Base-by-base conservation (phyloP, 106 monocot genomes). In the Iris macrosiphon region DNA sequence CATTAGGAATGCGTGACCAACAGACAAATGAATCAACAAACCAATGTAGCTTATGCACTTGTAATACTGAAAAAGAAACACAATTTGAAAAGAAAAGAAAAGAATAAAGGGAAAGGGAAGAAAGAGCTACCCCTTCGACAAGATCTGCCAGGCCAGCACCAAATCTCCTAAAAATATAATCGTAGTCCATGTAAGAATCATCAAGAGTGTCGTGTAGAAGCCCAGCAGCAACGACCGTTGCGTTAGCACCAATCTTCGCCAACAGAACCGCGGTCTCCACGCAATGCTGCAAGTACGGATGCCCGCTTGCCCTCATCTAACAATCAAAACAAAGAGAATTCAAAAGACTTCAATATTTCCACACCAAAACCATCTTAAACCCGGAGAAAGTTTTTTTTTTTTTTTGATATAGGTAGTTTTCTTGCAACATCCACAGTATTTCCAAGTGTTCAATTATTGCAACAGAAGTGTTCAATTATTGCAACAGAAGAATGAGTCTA, bases 231-330 rank as follows among this genome's bases (percentile, higher is more conserved):
- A 86, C 85, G 59, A 92, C 82, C 7, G 79, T 80, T 8, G 74
- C 32, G 69, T 79, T 83, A 53, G 83, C 92, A 52, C 92, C 92
- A 17, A 92, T 62, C 52, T 68, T 61, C 32, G 92, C 86, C 31
- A 92, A 44, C 59, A 92, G 57, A 62, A 87, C 68, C 2, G 82
- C 85, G 0, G 92, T 92, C 79, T 92, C 92, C 73, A 92, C 82
- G 32, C 92, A 92, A 71, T 92, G 92, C 61, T 87, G 76, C 68
- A 92, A 69, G 59, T 92, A 92, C 2, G 82, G 92, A 59, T 79
- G 79, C 9, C 92, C 92, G 34, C 71, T 83, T 19, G 57, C 68
- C 24, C 86, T 72, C 92, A 80, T 77, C 92, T 87, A 65, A 55
- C 14, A 28, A 57, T 35, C 8, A 43, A 52, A 39, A 52, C 38